phyloP scores from a whole-genome alignment of 2,329 filamentous ascomycete species.

The Sclerotinia spermophila region DNA sequence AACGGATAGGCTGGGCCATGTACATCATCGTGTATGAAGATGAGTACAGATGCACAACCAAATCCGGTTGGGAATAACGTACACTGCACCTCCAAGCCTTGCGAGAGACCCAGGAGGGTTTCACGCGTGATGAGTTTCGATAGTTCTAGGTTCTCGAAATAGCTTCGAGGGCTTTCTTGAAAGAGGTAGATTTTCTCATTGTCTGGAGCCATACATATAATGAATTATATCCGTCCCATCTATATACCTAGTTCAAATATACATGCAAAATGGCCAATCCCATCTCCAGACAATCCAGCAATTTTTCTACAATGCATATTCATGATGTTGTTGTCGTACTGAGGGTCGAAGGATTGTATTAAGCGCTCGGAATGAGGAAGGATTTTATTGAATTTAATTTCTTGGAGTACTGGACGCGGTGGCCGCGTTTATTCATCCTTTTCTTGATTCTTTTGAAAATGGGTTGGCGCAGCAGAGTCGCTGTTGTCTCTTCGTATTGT shows the following conservation, averaged over 20 bases:
- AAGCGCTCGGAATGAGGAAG: background rate
- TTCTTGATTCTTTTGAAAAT: background rate
- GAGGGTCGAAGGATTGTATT: background rate
- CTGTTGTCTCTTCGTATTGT: background rate
- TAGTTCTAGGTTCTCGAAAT: background rate
- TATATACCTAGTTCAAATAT: too few relatives aligned
- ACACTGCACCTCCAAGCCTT: background rate
- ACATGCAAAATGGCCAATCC: too few relatives aligned
- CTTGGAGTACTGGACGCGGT: background rate
- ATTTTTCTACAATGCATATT: too few relatives aligned
- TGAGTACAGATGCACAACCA: background rate
- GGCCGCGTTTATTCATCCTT: background rate
- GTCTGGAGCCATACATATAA: too few relatives aligned
- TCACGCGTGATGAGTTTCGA: background rate
- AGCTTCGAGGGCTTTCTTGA: background rate
- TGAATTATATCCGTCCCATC: too few relatives aligned
- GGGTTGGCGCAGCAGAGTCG: background rate
- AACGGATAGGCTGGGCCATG: background rate
- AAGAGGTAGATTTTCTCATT: background rate
- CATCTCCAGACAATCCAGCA: too few relatives aligned
- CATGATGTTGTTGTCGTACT: too few relatives aligned
- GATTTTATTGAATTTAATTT: background rate
- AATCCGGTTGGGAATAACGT: background rate
- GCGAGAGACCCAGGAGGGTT: background rate
- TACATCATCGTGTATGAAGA: background rate